These are phyloP conservation scores for Globisporangium takayamanum DNA, from an alignment of 352 stramenopile genomes.

Conservation along the genomic window DNA sequence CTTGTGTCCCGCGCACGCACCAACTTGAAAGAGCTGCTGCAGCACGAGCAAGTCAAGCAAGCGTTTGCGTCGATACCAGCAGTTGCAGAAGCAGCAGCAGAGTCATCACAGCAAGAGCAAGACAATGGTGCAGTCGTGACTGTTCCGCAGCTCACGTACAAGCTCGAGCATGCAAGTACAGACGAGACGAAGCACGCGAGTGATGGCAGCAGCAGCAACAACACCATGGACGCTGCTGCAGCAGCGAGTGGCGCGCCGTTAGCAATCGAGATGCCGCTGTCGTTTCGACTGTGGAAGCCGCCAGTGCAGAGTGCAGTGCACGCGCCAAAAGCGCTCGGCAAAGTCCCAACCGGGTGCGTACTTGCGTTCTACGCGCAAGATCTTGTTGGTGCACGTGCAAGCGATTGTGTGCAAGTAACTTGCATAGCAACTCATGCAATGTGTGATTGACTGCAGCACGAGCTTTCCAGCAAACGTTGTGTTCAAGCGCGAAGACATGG, in stretches of 20 bases:
- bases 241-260: conserved; percentile 14
- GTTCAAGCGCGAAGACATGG: conserved; percentile 78
- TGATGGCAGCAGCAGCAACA: neutral
- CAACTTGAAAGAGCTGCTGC: conserved; percentile 59
- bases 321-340: conserved; percentile 41
- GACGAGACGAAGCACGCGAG: neutral
- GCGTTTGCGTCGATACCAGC: conserved; percentile 40
- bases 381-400: neutral
- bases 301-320: conserved; percentile 22
- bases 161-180: no score
- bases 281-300: conserved; percentile 65
- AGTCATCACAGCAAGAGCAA: neutral
- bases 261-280: conserved; percentile 46
- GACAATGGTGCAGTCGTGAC: neutral
- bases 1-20: conserved; percentile 51
- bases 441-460: conserved; percentile 13
- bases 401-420: neutral
- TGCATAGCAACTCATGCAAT: neutral
- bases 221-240: neutral
- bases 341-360: conserved; percentile 43
- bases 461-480: conserved; percentile 72
- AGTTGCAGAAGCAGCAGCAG: neutral
- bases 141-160: no score
- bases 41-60: conserved; percentile 47
- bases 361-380: neutral